phyloP scores from a whole-genome alignment of 768 basidiomycete genomes.

The Rhizopogon rudus region DNA sequence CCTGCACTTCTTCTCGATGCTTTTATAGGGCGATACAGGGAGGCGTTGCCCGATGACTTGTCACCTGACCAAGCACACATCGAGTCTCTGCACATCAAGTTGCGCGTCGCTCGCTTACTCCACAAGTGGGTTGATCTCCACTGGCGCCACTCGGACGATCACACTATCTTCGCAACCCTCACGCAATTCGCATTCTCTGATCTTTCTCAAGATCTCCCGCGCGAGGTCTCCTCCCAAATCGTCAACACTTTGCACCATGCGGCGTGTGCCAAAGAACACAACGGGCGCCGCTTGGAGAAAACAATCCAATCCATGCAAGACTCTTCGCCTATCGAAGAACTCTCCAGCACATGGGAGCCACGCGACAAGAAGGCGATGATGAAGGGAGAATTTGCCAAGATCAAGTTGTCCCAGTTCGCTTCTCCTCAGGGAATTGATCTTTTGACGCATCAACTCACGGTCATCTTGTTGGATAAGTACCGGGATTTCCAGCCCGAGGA shows the following conservation, averaged over 20 bases:
- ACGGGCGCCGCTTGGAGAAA: constrained; percentile 22
- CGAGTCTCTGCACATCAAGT: constrained; percentile 45
- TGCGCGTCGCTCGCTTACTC: constrained; percentile 56
- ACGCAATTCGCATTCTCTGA: constrained; percentile 26
- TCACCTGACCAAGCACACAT: constrained; percentile 29
- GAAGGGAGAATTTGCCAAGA: constrained; percentile 18
- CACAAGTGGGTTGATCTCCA: constrained; percentile 69
- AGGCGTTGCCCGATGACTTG: constrained; percentile 13
- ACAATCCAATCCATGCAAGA: constrained; percentile 18
- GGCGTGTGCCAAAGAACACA: constrained; percentile 15
- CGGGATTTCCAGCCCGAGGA: constrained; percentile 37
- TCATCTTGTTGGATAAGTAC: constrained; percentile 32
- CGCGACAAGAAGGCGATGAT: constrained; percentile 24
- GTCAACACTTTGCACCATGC: constrained; percentile 26
- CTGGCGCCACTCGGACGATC: constrained; percentile 56
- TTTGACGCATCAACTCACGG: constrained; percentile 42
- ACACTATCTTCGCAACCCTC: constrained; percentile 25
- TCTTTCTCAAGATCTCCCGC: constrained; percentile 26
- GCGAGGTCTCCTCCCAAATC: constrained; percentile 20
- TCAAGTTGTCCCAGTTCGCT: constrained; percentile 31
- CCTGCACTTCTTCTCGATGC: constrained; percentile 40
- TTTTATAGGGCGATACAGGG: constrained; percentile 47
- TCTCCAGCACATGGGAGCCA: constrained; percentile 21
- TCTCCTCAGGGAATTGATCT: constrained; percentile 33
- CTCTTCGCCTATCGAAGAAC: constrained; percentile 12